Evolutionary conservation across 129 eudicot species (phyloP), one percentile per base, ranked within the genome.

Genomic region (Oenanthe sinensis): DNA sequence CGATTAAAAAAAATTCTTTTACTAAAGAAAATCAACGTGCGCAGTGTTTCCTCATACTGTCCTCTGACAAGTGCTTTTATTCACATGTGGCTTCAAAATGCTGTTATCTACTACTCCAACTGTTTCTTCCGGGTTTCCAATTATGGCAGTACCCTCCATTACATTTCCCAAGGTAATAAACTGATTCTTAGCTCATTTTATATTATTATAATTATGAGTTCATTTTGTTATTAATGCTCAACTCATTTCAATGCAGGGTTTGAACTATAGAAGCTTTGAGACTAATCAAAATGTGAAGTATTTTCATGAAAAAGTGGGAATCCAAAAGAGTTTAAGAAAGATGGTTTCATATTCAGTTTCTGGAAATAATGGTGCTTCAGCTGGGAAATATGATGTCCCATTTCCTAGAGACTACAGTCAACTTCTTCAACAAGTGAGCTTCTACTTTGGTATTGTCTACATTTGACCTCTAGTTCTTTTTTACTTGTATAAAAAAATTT

Each of bases 321-420:
- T 43, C 28, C 49, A 62, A 43, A 85, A 52, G 80, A 76, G 36
- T 48, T 80, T 69, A 26, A 77, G 85, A 87, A 80, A 78, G 81
- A 79, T 76, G 47, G 68, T 60, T n/a, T 60, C 68, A 60, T 24
- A 45, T 80, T 85, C 91, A 30, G 77, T 83, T 81, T 83, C 89
- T 80, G 90, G 86, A 13, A 83, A 79, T 55, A 42, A 47, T 11
- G 87, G 85, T 79, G 80, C 88, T 39, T 83, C 94, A n/a, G 78
- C 82, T 75, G 68, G 16, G 33, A 86, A 76, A 43, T 83, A 36
- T 71, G 91, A 93, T 80, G 92, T 86, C 50, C 85, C 86, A 17
- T 93, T 93, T 90, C 96, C 98, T 20, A 86, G 74, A 47, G 94
- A 89, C 82, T 93, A 90, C 36, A 74, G 81, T 39, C 79, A 89